Base-by-base conservation (phyloP, 1,284 basidiomycete genomes). In the Paramarasmius palmivorus region DNA sequence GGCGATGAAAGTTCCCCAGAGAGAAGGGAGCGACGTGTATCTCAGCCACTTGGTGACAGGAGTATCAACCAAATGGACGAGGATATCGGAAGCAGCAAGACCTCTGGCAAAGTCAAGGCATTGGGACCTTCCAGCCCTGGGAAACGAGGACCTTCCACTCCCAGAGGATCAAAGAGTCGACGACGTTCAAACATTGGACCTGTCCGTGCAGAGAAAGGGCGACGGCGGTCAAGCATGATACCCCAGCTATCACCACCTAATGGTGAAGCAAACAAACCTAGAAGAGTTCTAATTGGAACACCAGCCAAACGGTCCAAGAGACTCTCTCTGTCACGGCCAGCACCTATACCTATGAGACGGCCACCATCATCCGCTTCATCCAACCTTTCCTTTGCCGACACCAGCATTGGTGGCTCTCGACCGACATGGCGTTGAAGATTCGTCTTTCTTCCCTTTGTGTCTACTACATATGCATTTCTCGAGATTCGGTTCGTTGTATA, bases 151-250 rank as follows among this genome's bases (percentile, higher is more conserved):
- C 77, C 79, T 35, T 74, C 78, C 40, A 77, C 77, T 19, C 74
- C 79, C 3, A 81, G 77, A 53, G 64, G 67, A 32, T 62, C 70
- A 17, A 81, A 74, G 63, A 67, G 67, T 12, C 76, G 88, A 56
- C 75, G 90, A 57, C 79, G 85, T 47, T 92, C 90, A 25, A 86
- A 84, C 60, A 79, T 90, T 53, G 90, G 90, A 3, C 81, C 85
- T 12, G 62, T 85, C 64, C 82, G 89, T 23, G 77, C 72, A 57
- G 90, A 92, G 67, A 88, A 88, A 66, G 71, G 71, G 15, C 73
- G 89, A 58, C 74, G 89, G 57, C 77, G 90, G 50, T 91, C 90
- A 37, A 93, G 90, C 63, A 69, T 90, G 74, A 88, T 92, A 57
- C 85, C 86, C 10, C 80, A 85, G 59, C 75, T 84, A 38, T 79